Conservation (phyloP, 2,329 filamentous ascomycete species). For the Monosporascus sp. region DNA sequence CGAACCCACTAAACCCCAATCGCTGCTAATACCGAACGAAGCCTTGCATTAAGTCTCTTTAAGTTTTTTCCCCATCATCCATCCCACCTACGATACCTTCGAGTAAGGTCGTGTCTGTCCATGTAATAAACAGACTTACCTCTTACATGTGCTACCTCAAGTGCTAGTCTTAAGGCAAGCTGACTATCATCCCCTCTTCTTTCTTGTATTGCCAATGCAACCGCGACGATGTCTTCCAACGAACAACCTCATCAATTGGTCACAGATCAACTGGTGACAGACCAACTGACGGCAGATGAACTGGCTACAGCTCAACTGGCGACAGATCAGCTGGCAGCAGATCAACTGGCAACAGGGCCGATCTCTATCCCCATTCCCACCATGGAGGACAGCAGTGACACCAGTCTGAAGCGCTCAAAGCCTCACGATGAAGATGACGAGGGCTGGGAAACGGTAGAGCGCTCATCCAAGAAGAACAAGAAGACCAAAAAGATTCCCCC, state of each 20-base stretch:
- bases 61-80: no score
- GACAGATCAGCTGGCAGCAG: not conserved
- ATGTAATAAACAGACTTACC: no score
- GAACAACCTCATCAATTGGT: not conserved
- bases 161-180: not conserved
- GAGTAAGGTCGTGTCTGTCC: no score
- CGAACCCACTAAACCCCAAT: no score
- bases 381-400: slow-evolving; percentile 7
- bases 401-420: slow-evolving; percentile 44
- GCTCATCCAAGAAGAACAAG: slow-evolving; percentile 39
- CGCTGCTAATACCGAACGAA: no score
- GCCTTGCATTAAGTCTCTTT: no score
- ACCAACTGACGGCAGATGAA: not conserved
- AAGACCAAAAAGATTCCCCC: slow-evolving; percentile 58
- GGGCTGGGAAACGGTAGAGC: slow-evolving; percentile 52
- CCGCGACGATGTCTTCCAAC: not conserved
- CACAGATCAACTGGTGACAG: not conserved
- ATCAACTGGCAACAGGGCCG: not conserved
- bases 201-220: not conserved
- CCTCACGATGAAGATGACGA: slow-evolving; percentile 38
- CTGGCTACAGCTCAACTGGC: not conserved
- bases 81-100: no score
- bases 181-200: not conserved
- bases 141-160: not conserved
- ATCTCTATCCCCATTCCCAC: not conserved